phyloP scores from a whole-genome alignment of 2,329 filamentous ascomycete genomes.

The Graphilbum sp. region DNA sequence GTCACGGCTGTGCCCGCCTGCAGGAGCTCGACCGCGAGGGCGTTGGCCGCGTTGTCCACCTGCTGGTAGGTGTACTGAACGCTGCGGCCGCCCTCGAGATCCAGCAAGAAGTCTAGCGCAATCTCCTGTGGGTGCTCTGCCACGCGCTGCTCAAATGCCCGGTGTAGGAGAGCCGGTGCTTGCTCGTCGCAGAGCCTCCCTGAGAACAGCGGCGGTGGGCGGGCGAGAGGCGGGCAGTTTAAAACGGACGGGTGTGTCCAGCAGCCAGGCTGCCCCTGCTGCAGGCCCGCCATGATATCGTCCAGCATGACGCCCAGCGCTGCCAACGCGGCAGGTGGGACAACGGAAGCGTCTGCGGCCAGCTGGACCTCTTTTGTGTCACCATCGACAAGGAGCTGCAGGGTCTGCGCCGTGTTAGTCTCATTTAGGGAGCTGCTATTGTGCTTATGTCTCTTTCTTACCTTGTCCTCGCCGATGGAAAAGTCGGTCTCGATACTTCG shows the following conservation, averaged over 20 bases:
- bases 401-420: not conserved
- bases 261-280: not conserved
- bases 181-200: not conserved
- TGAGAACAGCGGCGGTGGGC: not conserved
- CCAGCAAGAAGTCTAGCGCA: not conserved
- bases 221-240: conserved; percentile 3
- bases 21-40: not conserved
- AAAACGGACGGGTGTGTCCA: conserved; percentile 5
- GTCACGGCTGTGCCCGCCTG: not conserved
- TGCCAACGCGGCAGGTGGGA: not conserved
- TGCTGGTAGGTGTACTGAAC: conserved; percentile 1
- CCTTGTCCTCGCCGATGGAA: conserved; percentile 5
- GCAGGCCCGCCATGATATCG: not conserved
- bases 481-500: conserved; percentile 3
- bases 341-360: not conserved
- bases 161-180: not conserved
- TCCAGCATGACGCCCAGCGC: not conserved
- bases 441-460: not conserved
- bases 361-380: not conserved
- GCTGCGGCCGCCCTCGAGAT: not conserved
- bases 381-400: not conserved
- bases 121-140: not conserved
- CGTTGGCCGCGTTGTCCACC: not conserved
- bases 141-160: not conserved
- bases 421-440: not conserved